phyloP scores from a whole-genome alignment of 176 grass and related monocot species.

The Bothriochloa decipiens region DNA sequence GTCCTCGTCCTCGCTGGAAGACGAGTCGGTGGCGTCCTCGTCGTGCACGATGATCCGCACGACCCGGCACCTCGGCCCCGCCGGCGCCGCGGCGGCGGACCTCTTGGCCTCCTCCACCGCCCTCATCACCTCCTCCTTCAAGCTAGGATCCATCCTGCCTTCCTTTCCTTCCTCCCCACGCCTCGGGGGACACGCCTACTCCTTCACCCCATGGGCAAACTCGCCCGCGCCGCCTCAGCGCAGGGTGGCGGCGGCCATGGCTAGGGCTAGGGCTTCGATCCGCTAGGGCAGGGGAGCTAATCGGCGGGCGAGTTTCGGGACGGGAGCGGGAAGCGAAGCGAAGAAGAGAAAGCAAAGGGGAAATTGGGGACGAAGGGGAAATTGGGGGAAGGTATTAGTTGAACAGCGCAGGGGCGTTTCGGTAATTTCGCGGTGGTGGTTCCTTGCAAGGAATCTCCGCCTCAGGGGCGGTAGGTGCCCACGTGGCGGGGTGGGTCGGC shows the following conservation, averaged over 20 bases:
- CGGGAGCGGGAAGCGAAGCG: constrained; percentile 18
- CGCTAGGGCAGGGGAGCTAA: not conserved
- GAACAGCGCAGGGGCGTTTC: not conserved
- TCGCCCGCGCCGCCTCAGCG: not conserved
- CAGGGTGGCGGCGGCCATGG: constrained; percentile 23
- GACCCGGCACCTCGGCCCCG: not conserved
- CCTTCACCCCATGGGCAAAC: constrained; percentile 24
- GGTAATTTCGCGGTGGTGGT: not conserved
- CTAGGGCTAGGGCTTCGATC: constrained; percentile 36
- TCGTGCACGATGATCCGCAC: constrained; percentile 59
- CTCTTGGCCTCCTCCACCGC: not conserved
- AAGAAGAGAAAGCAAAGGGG: not conserved
- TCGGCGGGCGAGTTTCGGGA: constrained; percentile 14
- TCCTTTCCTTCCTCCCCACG: not conserved
- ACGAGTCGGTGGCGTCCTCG: constrained; percentile 76
- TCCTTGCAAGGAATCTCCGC: constrained; percentile 29
- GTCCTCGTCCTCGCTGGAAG: constrained; percentile 52
- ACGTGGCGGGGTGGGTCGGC: not conserved
- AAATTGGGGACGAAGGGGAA: too few species aligned
- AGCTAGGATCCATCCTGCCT: constrained; percentile 15
- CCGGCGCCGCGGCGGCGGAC: not conserved
- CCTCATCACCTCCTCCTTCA: not conserved
- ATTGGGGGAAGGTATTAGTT: not conserved
- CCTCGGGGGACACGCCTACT: not conserved
- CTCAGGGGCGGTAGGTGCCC: not conserved